Conservation (phyloP, 768 basidiomycete species). For the Pleurotus giganteus region DNA sequence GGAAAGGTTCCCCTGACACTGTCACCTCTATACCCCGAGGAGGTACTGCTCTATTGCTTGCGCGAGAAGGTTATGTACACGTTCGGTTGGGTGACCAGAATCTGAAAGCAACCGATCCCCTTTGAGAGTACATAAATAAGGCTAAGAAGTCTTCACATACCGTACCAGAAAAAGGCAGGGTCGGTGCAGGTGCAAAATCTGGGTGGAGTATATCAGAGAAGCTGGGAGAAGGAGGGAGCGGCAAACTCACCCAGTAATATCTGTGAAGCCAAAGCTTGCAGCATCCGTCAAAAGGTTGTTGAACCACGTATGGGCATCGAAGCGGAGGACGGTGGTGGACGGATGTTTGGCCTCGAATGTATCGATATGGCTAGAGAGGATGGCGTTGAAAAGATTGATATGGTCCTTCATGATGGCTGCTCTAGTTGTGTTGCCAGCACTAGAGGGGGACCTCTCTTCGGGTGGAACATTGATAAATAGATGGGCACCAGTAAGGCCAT, state of each 20-base stretch:
- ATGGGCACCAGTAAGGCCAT: constrained; percentile 39
- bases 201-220: background rate
- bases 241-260: constrained; percentile 41
- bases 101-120: constrained; percentile 25
- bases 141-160: constrained; percentile 28
- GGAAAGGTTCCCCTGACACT: no score
- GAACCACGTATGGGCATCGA: constrained; percentile 53
- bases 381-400: constrained; percentile 40
- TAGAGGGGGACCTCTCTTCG: constrained; percentile 44
- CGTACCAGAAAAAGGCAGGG: constrained; percentile 52
- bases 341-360: constrained; percentile 36
- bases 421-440: constrained; percentile 31
- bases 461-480: constrained; percentile 60
- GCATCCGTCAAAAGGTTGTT: constrained; percentile 41
- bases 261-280: constrained; percentile 39
- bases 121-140: no score
- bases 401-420: constrained; percentile 34
- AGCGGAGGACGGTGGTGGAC: constrained; percentile 38
- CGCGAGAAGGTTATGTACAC: constrained; percentile 44
- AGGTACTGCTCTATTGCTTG: constrained; percentile 38
- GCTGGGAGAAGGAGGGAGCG: background rate
- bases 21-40: constrained; percentile 3
- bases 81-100: constrained; percentile 49
- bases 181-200: constrained; percentile 52
- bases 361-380: constrained; percentile 32